Evolutionary conservation across 2,329 filamentous ascomycete species (phyloP).

Genomic region (Talaromyces sp.): DNA sequence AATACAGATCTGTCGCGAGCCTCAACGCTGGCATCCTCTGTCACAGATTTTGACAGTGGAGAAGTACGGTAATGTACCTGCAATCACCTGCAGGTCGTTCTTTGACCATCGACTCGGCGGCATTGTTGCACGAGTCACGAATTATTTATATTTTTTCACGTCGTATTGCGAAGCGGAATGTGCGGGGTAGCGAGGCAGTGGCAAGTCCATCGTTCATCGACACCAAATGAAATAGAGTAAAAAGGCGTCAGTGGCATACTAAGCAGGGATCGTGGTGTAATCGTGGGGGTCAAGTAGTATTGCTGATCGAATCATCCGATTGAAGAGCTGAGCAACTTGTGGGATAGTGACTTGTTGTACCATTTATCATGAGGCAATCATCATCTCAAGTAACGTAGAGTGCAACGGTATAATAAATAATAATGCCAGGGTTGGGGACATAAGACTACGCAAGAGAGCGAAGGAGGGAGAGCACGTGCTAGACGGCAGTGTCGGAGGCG

Average conservation of each 20-base stretch:
- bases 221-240: neutral
- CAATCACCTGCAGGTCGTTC: neutral
- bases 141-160: neutral
- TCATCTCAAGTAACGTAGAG: too few species aligned
- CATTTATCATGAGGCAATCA: too few species aligned
- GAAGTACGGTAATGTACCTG: neutral
- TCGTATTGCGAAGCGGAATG: neutral
- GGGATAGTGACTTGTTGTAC: too few species aligned
- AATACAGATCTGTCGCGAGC: neutral
- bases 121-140: neutral
- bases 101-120: neutral
- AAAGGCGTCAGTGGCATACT: neutral
- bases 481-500: neutral
- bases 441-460: neutral
- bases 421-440: neutral
- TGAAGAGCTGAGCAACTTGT: neutral
- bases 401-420: too few species aligned
- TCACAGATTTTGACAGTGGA: neutral
- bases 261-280: constrained; percentile 2
- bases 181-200: constrained; percentile 3
- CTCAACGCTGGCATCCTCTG: neutral
- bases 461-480: neutral
- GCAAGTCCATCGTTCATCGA: neutral
- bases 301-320: neutral
- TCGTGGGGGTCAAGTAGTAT: neutral